phyloP scores from a whole-genome alignment of 1,139 yeast genomes.

The Barnettozyma hawaiiensis region DNA sequence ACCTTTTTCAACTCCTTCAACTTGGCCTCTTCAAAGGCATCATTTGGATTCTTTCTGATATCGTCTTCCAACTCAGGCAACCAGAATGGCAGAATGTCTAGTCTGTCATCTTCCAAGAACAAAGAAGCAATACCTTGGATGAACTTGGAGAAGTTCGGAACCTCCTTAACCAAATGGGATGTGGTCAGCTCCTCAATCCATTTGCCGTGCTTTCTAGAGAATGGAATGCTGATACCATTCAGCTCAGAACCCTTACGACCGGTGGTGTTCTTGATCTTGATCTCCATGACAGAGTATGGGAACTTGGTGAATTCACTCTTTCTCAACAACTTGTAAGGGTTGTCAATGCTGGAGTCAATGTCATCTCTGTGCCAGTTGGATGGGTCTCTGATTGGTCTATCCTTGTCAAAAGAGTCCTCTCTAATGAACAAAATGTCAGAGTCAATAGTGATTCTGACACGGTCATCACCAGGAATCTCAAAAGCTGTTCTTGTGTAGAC shows the following conservation, averaged over 20 bases:
- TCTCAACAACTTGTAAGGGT: slow-evolving; percentile 69
- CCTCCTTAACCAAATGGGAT: slow-evolving; percentile 94
- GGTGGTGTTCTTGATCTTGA: slow-evolving; percentile 53
- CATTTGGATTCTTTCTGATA: slow-evolving; percentile 69
- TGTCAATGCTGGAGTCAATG: slow-evolving; percentile 67
- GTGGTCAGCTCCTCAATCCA: slow-evolving; percentile 89
- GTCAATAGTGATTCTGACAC: slow-evolving; percentile 84
- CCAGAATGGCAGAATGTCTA: slow-evolving; percentile 93
- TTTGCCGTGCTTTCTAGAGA: slow-evolving; percentile 45
- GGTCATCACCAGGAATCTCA: slow-evolving; percentile 96
- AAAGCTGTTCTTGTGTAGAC: slow-evolving; percentile 90
- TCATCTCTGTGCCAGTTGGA: slow-evolving; percentile 88
- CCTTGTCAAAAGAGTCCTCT: slow-evolving; percentile 82
- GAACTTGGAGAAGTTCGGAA: slow-evolving; percentile 94
- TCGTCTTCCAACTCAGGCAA: slow-evolving; percentile 83
- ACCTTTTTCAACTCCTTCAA: slow-evolving; percentile 38
- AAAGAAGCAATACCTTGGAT: slow-evolving; percentile 91
- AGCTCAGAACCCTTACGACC: slow-evolving; percentile 24
- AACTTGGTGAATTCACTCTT: slow-evolving; percentile 83
- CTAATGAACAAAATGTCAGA: slow-evolving; percentile 82
- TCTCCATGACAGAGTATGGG: slow-evolving; percentile 90
- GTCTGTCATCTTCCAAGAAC: slow-evolving; percentile 83
- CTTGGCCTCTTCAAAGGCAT: slow-evolving; percentile 57
- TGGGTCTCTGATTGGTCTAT: slow-evolving; percentile 87
- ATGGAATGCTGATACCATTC: slow-evolving; percentile 28